Percentiles rank a stretch among this genome's conserved stretches.
Evolutionary conservation across 108 stramenopile genomes (phyloP).

Genomic region (Conticribra guillardii): DNA sequence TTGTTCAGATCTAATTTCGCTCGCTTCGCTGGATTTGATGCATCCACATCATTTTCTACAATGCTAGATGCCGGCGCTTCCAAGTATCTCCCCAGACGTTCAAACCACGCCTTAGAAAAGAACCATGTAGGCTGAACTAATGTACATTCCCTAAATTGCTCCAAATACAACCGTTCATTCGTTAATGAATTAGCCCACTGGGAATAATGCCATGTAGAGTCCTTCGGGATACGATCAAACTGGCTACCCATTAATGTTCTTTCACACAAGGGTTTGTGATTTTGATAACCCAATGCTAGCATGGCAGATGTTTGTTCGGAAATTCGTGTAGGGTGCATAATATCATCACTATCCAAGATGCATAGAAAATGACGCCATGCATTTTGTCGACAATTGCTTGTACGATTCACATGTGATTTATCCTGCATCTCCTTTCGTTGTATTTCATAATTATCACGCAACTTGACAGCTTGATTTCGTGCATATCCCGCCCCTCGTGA

Average conservation of each 20-base stretch:
- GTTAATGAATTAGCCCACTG: conserved; percentile 85
- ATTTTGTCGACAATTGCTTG: neutral
- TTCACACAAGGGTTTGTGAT: conserved; percentile 30
- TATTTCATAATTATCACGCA: conserved; percentile 30
- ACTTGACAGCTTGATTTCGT: conserved; percentile 73
- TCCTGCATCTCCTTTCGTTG: neutral
- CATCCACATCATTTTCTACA: neutral
- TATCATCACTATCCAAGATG: conserved; percentile 84
- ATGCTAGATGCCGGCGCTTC: conserved; percentile 51
- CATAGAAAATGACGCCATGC: conserved; percentile 59
- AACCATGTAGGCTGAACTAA: conserved; percentile 93
- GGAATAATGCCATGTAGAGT: conserved; percentile 89
- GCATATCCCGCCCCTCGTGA: conserved; percentile 83
- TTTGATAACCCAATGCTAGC: conserved; percentile 38
- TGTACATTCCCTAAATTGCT: conserved; percentile 88
- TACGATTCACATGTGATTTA: no score
- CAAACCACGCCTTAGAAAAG: conserved; percentile 57
- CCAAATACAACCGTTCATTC: conserved; percentile 75
- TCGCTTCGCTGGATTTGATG: conserved; percentile 5
- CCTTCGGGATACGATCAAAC: conserved; percentile 81
- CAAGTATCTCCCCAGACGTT: conserved; percentile 77
- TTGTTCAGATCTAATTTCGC: neutral
- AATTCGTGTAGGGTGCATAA: conserved; percentile 74
- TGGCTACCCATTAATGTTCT: conserved; percentile 76
- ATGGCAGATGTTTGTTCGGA: conserved; percentile 71